phyloP scores from a whole-genome alignment of 768 basidiomycete species.

The Serendipita vermifera region DNA sequence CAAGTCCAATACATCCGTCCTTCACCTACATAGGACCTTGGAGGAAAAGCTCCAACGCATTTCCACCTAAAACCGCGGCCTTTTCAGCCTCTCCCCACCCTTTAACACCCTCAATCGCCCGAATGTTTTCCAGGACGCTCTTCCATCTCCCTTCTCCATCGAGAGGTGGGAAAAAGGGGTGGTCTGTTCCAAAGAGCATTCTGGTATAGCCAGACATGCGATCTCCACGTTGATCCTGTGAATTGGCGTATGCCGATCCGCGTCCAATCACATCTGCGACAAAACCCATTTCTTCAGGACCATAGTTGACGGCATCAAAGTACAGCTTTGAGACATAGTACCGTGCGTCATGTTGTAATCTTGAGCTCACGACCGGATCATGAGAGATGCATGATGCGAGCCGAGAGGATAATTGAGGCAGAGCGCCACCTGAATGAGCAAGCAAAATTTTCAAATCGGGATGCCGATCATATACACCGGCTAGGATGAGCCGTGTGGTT shows the following conservation, averaged over 20 bases:
- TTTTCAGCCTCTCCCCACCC: slow-evolving; percentile 50
- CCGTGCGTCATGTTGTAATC: slow-evolving; percentile 69
- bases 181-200: slow-evolving; percentile 68
- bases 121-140: slow-evolving; percentile 74
- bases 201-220: slow-evolving; percentile 10
- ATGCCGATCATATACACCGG: slow-evolving; percentile 69
- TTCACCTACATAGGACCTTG: too few species aligned
- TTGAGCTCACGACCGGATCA: slow-evolving; percentile 62
- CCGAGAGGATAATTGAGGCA: slow-evolving; percentile 73
- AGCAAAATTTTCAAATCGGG: slow-evolving; percentile 64
- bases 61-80: slow-evolving; percentile 52
- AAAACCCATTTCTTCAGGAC: slow-evolving; percentile 70
- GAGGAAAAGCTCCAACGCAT: slow-evolving; percentile 65
- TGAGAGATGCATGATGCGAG: slow-evolving; percentile 76
- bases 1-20: too few species aligned
- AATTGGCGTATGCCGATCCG: slow-evolving; percentile 32
- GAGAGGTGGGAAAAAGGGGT: slow-evolving; percentile 84
- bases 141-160: slow-evolving; percentile 54
- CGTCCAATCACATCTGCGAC: slow-evolving; percentile 58
- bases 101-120: slow-evolving; percentile 55
- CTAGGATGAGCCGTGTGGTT: slow-evolving; percentile 54
- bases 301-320: slow-evolving; percentile 82
- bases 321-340: slow-evolving; percentile 54
- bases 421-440: slow-evolving; percentile 77
- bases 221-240: background rate